A percentile compares a stretch with the other conserved stretches of the same genome.
Evolutionary conservation across 2,329 filamentous ascomycete species (phyloP).

Genomic region (Penicillium capsulatum): DNA sequence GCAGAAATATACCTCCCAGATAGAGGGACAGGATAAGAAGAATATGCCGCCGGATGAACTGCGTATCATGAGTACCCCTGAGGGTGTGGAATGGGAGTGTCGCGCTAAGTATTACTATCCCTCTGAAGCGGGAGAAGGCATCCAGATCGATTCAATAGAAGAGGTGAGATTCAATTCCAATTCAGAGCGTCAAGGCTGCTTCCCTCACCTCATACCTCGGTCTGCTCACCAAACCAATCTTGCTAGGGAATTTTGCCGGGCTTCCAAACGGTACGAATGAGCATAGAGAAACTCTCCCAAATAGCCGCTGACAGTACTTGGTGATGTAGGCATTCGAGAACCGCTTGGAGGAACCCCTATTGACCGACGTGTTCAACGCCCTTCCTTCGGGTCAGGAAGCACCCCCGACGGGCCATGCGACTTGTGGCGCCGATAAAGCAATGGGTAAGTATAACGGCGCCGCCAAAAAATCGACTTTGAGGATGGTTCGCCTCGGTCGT

Average conservation of each 20-base stretch:
- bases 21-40: not conserved
- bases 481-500: not conserved
- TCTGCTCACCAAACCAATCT: too few species aligned
- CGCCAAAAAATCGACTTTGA: not conserved
- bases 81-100: not conserved
- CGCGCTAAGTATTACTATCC: not conserved
- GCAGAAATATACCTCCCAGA: not conserved
- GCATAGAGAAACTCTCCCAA: not conserved
- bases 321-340: not conserved
- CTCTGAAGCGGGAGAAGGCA: not conserved
- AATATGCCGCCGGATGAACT: not conserved
- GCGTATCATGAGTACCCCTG: not conserved
- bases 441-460: not conserved
- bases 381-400: not conserved
- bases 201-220: too few species aligned
- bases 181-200: too few species aligned
- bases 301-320: not conserved
- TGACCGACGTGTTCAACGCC: not conserved
- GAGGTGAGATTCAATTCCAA: not conserved
- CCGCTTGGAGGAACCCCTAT: not conserved
- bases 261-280: not conserved
- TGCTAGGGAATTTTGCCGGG: not conserved
- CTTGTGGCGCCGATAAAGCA: not conserved
- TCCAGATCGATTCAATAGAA: not conserved
- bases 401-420: not conserved